Conservation (phyloP, 805 yeast genomes). For the Pichia gijzeniarum region DNA sequence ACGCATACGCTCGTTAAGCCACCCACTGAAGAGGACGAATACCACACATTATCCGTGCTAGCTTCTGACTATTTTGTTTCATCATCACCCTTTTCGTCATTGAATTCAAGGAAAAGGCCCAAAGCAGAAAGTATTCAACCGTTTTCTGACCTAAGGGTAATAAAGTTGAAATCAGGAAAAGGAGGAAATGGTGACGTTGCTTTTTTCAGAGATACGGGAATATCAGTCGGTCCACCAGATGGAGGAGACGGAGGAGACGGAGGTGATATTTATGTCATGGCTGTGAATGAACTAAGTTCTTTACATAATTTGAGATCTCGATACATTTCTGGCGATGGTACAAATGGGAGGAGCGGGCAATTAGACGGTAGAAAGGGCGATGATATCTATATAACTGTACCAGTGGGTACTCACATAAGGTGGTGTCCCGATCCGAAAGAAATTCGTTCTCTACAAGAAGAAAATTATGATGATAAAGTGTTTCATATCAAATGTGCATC, state of each 20-base stretch:
- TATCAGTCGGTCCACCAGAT: conserved; percentile 89
- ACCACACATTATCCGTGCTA: conserved; percentile 25
- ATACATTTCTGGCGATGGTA: conserved; percentile 70
- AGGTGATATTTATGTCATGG: conserved; percentile 80
- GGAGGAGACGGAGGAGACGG: conserved; percentile 99
- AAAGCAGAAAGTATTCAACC: conserved; percentile 35
- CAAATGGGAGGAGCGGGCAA: conserved; percentile 65
- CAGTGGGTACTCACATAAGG: conserved; percentile 80
- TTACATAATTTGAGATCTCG: conserved; percentile 61
- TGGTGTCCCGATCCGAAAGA: conserved; percentile 76
- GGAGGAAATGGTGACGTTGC: conserved; percentile 91
- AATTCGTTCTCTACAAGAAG: conserved; percentile 24
- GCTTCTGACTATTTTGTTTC: conserved; percentile 28
- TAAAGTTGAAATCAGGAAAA: conserved; percentile 64
- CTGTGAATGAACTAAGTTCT: conserved; percentile 64
- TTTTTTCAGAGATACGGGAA: conserved; percentile 78
- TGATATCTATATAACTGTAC: conserved; percentile 76
- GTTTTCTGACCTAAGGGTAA: conserved; percentile 61
- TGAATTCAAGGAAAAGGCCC: conserved; percentile 35
- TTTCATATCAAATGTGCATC: conserved; percentile 27
- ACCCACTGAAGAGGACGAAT: conserved; percentile 17
- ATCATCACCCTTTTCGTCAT: conserved; percentile 35
- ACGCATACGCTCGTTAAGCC: conserved; percentile 13
- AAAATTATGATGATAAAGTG: conserved; percentile 15
- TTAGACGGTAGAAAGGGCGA: conserved; percentile 82